phyloP scores from a whole-genome alignment of 2,329 filamentous ascomycete genomes.

The Cryphonectria nitschkei region DNA sequence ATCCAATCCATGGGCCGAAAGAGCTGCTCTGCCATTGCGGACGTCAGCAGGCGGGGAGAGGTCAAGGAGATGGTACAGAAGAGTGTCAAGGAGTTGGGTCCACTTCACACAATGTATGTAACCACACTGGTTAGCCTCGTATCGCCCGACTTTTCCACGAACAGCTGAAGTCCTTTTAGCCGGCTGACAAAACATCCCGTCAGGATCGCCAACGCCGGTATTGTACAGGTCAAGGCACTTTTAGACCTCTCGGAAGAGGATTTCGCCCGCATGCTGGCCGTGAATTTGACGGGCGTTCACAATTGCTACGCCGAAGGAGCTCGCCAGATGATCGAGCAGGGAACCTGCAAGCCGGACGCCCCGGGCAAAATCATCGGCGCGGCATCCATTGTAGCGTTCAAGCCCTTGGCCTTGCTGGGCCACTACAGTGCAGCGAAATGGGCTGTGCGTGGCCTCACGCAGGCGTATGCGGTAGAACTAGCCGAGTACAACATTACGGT shows the following conservation, averaged over 20 bases:
- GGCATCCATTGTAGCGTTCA: slow-evolving; percentile 61
- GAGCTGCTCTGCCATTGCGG: slow-evolving; percentile 59
- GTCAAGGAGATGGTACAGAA: slow-evolving; percentile 55
- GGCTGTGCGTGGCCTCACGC: slow-evolving; percentile 68
- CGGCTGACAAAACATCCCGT: rapidly evolving
- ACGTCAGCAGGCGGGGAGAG: slow-evolving; percentile 60
- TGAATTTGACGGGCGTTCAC: slow-evolving; percentile 68
- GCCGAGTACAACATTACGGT: slow-evolving; percentile 66
- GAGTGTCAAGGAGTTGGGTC: slow-evolving; percentile 57
- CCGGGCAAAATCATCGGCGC: slow-evolving; percentile 56
- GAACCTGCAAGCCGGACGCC: slow-evolving; percentile 39
- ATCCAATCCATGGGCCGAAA: slow-evolving; percentile 56
- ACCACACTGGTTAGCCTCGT: too few species aligned
- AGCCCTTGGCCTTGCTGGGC: slow-evolving; percentile 59
- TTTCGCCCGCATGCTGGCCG: slow-evolving; percentile 61
- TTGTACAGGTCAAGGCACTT: slow-evolving; percentile 59
- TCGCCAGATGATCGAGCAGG: slow-evolving; percentile 66
- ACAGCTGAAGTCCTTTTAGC: neutral
- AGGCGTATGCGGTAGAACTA: slow-evolving; percentile 69
- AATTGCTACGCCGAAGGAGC: slow-evolving; percentile 68
- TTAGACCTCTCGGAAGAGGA: slow-evolving; percentile 62
- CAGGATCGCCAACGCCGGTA: slow-evolving; percentile 64
- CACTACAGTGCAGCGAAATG: slow-evolving; percentile 70
- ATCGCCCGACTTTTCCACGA: neutral
- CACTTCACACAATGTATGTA: slow-evolving; percentile 40